phyloP scores from a whole-genome alignment of 2,329 filamentous ascomycete genomes.

The Colletotrichum destructivum region DNA sequence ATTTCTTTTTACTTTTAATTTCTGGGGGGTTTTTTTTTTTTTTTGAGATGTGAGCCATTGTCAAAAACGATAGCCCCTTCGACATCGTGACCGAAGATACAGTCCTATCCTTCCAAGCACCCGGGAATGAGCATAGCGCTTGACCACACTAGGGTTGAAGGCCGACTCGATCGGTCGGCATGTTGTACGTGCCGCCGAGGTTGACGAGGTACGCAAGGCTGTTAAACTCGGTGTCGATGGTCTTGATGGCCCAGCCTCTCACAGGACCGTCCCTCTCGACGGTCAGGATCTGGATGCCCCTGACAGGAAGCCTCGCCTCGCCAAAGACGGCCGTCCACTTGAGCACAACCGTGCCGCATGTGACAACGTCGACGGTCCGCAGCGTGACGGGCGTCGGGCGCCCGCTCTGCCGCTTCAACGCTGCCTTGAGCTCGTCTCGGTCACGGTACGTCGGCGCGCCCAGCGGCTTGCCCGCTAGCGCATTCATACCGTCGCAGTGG shows the following conservation, averaged over 20 bases:
- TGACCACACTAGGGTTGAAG: too few relatives aligned
- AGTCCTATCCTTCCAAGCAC: too few relatives aligned
- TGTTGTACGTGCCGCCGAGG: slow-evolving; percentile 9
- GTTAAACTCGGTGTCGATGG: slow-evolving; percentile 15
- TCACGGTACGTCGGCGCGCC: slow-evolving; percentile 3
- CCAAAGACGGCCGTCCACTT: slow-evolving; percentile 20
- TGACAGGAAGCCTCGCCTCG: background rate
- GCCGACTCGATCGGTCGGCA: background rate
- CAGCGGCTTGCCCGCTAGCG: slow-evolving; percentile 15
- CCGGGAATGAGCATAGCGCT: too few relatives aligned
- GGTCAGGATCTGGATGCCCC: slow-evolving; percentile 16
- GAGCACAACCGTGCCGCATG: slow-evolving; percentile 3
- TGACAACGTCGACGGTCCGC: background rate
- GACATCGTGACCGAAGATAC: too few relatives aligned
- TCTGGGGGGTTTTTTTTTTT: too few relatives aligned
- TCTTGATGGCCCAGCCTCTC: background rate
- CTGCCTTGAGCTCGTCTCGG: slow-evolving; percentile 19
- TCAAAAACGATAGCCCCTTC: too few relatives aligned
- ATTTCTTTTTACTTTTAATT: too few relatives aligned
- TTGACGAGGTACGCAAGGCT: slow-evolving; percentile 14
- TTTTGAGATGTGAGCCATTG: too few relatives aligned
- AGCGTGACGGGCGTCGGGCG: slow-evolving; percentile 15
- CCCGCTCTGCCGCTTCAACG: slow-evolving; percentile 5
- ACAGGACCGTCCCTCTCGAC: background rate
- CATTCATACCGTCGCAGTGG: slow-evolving; percentile 8